Conservation (phyloP, 1,284 basidiomycete species). For the Apiotrichum siamense region DNA sequence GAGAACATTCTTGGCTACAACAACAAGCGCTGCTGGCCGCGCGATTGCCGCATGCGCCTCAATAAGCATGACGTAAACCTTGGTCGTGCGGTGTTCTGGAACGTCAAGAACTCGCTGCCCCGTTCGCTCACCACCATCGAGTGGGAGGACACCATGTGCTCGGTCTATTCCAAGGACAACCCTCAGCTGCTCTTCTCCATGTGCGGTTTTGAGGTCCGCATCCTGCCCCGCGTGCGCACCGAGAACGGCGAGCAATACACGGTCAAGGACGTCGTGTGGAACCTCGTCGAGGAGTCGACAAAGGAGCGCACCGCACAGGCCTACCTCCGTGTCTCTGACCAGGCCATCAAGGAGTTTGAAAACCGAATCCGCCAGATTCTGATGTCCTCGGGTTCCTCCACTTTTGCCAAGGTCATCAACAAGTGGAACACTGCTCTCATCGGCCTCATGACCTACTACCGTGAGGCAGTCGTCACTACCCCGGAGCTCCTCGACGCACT, state of each 20-base stretch:
- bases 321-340: constrained; percentile 93
- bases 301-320: constrained; percentile 98
- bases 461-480: constrained; percentile 97
- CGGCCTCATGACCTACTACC: constrained; percentile 95
- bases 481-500: constrained; percentile 89
- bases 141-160: constrained; percentile 95
- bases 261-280: constrained; percentile 95
- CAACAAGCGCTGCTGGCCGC: constrained; percentile 98
- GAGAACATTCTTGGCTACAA: constrained; percentile 99
- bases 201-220: constrained; percentile 96
- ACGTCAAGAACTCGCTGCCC: constrained; percentile 95
- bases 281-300: constrained; percentile 87
- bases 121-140: constrained; percentile 96
- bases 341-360: constrained; percentile 93
- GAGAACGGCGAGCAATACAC: constrained; percentile 95
- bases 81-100: constrained; percentile 98
- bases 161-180: constrained; percentile 96
- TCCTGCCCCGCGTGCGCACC: constrained; percentile 78
- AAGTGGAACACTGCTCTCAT: constrained; percentile 98
- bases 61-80: constrained; percentile 99
- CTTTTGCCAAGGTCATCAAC: constrained; percentile 99
- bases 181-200: constrained; percentile 97
- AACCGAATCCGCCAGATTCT: constrained; percentile 93
- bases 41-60: constrained; percentile 96
- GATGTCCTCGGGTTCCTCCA: constrained; percentile 98